A percentile compares a stretch with the other conserved stretches of the same genome.
Evolutionary conservation across 257 asterid genomes (phyloP).

Genomic region (Nicotiana paniculata): DNA sequence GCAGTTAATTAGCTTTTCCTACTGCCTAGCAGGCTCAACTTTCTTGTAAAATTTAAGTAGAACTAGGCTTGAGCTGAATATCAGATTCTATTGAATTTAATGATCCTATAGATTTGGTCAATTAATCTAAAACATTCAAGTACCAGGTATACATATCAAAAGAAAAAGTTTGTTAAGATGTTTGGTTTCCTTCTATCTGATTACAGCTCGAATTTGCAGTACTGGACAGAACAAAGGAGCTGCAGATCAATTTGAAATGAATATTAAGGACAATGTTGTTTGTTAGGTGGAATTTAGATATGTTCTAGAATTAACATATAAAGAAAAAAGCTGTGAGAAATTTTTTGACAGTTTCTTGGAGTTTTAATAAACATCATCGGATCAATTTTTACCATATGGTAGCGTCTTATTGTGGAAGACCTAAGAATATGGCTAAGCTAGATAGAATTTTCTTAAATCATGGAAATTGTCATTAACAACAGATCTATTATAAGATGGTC

Average conservation of each 20-base stretch:
- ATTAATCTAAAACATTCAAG: neutral
- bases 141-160: neutral
- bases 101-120: neutral
- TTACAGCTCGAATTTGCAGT: neutral
- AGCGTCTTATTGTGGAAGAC: neutral
- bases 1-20: neutral
- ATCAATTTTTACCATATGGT: neutral
- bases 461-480: neutral
- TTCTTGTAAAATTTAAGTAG: neutral
- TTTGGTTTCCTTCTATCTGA: neutral
- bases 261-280: neutral
- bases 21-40: neutral
- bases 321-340: neutral
- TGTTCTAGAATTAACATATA: neutral
- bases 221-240: neutral
- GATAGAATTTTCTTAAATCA: neutral
- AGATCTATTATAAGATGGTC: neutral
- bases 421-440: neutral
- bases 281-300: neutral
- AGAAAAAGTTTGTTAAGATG: neutral
- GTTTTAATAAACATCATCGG: neutral
- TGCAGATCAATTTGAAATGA: neutral
- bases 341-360: neutral
- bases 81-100: neutral
- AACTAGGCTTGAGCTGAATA: neutral